Percentiles rank a stretch among this genome's conserved stretches.
phyloP scores from a whole-genome alignment of 169 alveolate species.

The Cryptosporidium tyzzeri region DNA sequence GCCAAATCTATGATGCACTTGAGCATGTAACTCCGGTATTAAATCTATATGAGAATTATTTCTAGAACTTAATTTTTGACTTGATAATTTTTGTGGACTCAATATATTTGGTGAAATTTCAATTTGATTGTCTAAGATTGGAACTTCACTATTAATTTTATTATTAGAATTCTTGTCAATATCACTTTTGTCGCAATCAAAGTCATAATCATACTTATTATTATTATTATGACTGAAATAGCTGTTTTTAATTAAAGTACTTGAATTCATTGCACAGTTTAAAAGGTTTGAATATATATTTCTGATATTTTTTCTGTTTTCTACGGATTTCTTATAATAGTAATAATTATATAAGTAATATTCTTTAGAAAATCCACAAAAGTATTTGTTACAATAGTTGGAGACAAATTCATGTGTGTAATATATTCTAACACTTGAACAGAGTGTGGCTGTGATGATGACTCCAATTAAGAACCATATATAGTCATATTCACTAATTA shows the following conservation, averaged over 20 bases:
- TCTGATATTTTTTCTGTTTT: conserved; percentile 25
- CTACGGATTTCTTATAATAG: conserved; percentile 24
- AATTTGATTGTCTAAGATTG: not conserved
- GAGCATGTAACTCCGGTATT: conserved; percentile 30
- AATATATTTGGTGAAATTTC: not conserved
- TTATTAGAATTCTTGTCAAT: not conserved
- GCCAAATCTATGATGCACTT: not conserved
- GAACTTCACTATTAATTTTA: not conserved
- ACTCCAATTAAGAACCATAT: conserved; percentile 47
- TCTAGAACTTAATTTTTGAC: not conserved
- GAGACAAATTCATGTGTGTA: conserved; percentile 48
- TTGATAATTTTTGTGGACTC: not conserved
- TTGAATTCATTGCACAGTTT: conserved; percentile 5
- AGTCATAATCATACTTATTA: not conserved
- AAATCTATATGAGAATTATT: not conserved
- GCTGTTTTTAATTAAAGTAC: not conserved
- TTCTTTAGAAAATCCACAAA: conserved; percentile 65
- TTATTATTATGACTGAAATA: not conserved
- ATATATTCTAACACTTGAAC: conserved; percentile 22
- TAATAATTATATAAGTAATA: conserved; percentile 50
- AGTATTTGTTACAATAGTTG: conserved; percentile 37
- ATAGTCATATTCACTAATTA: conserved; percentile 47
- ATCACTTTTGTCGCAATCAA: not conserved
- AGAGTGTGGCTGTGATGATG: conserved; percentile 5
- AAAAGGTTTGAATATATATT: conserved; percentile 43